Evolutionary conservation across 2,329 filamentous ascomycete genomes (phyloP).

Genomic region (Neofusicoccum sp.): DNA sequence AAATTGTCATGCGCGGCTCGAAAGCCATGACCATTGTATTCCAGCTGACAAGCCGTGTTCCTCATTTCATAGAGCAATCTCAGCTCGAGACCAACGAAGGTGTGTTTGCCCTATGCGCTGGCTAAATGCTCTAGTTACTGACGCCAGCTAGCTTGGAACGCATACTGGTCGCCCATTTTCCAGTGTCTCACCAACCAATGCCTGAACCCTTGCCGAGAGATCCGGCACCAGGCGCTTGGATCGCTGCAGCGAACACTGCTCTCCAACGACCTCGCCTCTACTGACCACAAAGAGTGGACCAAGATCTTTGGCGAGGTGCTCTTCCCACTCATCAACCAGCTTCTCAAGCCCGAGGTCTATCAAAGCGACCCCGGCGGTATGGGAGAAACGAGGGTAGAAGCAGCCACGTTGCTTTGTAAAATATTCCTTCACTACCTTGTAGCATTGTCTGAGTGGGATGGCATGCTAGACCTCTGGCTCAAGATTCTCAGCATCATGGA

Average conservation of each 20-base stretch:
- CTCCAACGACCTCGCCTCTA: conserved; percentile 78
- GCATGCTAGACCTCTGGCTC: conserved; percentile 88
- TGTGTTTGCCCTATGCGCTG: conserved; percentile 37
- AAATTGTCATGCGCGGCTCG: conserved; percentile 71
- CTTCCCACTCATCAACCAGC: conserved; percentile 81
- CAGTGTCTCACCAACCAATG: conserved; percentile 85
- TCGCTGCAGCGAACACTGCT: conserved; percentile 83
- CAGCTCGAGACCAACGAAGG: conserved; percentile 85
- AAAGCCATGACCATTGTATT: conserved; percentile 81
- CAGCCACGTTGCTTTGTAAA: conserved; percentile 86
- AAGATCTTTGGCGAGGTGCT: conserved; percentile 92
- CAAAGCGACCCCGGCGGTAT: conserved; percentile 88
- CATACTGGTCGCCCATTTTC: conserved; percentile 96
- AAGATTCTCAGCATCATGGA: conserved; percentile 94
- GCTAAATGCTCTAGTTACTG: conserved; percentile 1
- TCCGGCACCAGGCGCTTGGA: conserved; percentile 83
- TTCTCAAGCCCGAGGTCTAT: conserved; percentile 93
- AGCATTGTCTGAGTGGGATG: conserved; percentile 77
- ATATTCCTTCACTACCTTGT: conserved; percentile 94
- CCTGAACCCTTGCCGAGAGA: conserved; percentile 89
- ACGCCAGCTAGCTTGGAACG: conserved; percentile 72
- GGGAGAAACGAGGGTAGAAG: conserved; percentile 91
- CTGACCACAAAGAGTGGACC: conserved; percentile 86
- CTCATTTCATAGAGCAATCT: conserved; percentile 85
- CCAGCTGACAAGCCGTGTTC: conserved; percentile 76